Percentiles rank a stretch among this genome's conserved stretches.
Evolutionary conservation across 352 stramenopile genomes (phyloP).

Genomic region (Pythium volutum): DNA sequence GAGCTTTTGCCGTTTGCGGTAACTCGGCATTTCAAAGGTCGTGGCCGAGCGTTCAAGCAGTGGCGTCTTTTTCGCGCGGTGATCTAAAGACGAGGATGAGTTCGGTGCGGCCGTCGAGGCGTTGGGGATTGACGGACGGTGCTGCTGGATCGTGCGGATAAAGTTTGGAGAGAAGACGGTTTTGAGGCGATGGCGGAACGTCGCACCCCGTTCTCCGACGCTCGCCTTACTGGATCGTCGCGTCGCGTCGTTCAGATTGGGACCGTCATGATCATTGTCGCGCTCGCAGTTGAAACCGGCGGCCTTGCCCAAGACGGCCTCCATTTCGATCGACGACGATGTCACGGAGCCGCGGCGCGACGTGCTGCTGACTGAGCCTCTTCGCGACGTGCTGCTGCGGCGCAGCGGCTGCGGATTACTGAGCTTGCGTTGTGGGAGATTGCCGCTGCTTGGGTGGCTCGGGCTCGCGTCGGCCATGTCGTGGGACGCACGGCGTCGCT

Average conservation of each 20-base stretch:
- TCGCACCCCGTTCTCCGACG: slow-evolving; percentile 9
- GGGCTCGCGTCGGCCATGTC: background rate
- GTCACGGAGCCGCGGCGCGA: slow-evolving; percentile 15
- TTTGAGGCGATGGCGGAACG: slow-evolving; percentile 21
- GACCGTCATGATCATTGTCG: background rate
- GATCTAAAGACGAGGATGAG: background rate
- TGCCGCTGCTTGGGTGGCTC: background rate
- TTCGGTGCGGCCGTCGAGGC: background rate
- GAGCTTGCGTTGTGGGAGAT: slow-evolving; percentile 11
- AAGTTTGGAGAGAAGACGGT: slow-evolving; percentile 11
- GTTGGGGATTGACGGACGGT: background rate
- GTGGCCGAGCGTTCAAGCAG: slow-evolving; percentile 26
- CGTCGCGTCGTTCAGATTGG: background rate
- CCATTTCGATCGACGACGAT: slow-evolving; percentile 13
- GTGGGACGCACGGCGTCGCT: slow-evolving; percentile 3
- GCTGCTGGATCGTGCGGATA: slow-evolving; percentile 9
- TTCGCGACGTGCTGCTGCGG: slow-evolving; percentile 12
- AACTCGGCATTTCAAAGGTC: slow-evolving; percentile 60
- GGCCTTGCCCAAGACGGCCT: background rate
- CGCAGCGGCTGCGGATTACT: slow-evolving; percentile 19
- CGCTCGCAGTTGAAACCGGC: background rate
- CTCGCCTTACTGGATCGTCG: slow-evolving; percentile 8
- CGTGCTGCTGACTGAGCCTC: slow-evolving; percentile 14
- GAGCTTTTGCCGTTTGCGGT: slow-evolving; percentile 50
- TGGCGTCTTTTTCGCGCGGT: slow-evolving; percentile 1